Base-by-base conservation (phyloP, 2,329 filamentous ascomycete genomes). In the Aphanoascus verrucosus region DNA sequence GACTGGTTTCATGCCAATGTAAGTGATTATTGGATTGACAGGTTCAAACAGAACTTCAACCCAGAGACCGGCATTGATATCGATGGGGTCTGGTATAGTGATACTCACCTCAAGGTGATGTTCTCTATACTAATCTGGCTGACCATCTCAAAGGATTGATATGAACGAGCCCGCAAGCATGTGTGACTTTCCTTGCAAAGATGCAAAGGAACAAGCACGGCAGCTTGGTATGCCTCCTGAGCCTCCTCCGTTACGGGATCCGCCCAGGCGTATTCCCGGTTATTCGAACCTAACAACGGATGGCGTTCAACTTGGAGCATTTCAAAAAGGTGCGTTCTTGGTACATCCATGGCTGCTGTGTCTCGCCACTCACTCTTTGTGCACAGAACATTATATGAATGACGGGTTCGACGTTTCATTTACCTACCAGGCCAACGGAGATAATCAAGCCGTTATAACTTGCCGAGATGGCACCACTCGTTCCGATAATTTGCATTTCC, bases 401-500 rank as follows among this genome's bases (percentile, higher is more conserved):
- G 15, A 43, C 23, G 41, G 14, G 15, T 19, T 35, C 9, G 44
- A 47, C 17, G 8, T 37, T 19, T 47, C 44, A 35, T 47, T 47
- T n/a, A 35, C 12, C 6, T 35, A 47, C 28, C 44, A 47, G 31
- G 5, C 44, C 11, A 11, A 47, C 9, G 31, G 31, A 47, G 9
- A 2, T 28, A 17, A 15, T 9, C 6, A 9, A 5, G 23, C n/a
- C 17, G 5, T 17, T 35, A n/a, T 47, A 35, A 3, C n/a, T 14
- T n/a, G 15, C 31, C 44, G 44, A 23, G 15, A 47, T 34, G 23
- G 8, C 41, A 23, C 23, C 11, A n/a, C 44, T 37, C 5, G 2
- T 20, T 15, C 74, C 11, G 78, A 86, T 17, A 77, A 89, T 61
- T 69, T 91, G 54, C 81, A 88, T 61, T 76, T 83, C 60, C 87